Base-by-base conservation (phyloP, 352 stramenopile genomes). In the Globisporangium lucens region DNA sequence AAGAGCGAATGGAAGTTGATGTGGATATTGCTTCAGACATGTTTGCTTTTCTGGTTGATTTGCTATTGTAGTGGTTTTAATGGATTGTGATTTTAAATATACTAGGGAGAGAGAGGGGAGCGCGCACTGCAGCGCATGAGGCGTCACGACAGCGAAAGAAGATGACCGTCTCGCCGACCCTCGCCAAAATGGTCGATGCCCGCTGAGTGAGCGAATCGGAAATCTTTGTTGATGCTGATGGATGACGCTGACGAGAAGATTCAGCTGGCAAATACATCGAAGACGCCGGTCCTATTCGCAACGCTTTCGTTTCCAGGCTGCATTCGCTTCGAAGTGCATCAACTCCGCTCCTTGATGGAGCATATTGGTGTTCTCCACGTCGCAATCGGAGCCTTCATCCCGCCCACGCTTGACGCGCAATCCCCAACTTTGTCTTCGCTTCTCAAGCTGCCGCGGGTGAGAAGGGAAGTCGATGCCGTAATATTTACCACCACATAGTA, bases 291-390 rank as follows among this genome's bases (percentile, higher is more conserved):
- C n/a, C 68, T 73, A 91, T 47, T 89, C 77, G 49, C 83, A 67
- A 17, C 84, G 82, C 56, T 85, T 77, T 22, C 84, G 82, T 70
- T 92, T 92, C 82, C 84, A 90, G 58, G 75, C 52, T 1, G 83
- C 65, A 20, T 70, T 74, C 51, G 76, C 78, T 55, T 91, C 77
- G 46, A 89, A 74, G 38, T 84, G 41, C 53, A 70, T 49, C n/a
- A 71, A 66, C 10, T 70, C 67, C 24, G 47, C 29, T 51, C 63
- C 52, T 41, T 56, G 47, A 17, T 66, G 51, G 22, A 57, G 64
- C 57, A 67, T 75, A 41, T 52, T 60, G 27, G 75, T 70, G 33
- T 66, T 62, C 22, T 81, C 72, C 67, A 80, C 79, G 35, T 85
- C 76, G 33, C 59, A 73, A 53, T 72, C 74, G 13, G 68, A 65